phyloP scores from a whole-genome alignment of 2,329 filamentous ascomycete species.

The Colletotrichum musicola region DNA sequence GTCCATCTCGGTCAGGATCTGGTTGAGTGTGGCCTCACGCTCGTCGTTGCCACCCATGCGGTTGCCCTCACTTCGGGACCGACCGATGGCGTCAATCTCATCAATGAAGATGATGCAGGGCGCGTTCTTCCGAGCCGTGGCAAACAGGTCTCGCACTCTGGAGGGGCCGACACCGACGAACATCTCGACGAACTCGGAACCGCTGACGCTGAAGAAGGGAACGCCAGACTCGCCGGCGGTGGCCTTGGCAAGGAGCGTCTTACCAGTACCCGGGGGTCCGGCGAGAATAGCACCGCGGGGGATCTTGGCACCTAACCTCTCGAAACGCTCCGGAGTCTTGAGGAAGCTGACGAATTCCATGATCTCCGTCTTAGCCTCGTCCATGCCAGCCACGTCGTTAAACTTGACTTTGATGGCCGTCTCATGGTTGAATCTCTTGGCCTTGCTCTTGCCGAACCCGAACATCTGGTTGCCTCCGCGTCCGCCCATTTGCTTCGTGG shows the following conservation, averaged over 20 bases:
- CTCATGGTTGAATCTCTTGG: slow-evolving; percentile 98
- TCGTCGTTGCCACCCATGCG: slow-evolving; percentile 88
- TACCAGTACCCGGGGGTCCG: slow-evolving; percentile 98
- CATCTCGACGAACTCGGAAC: slow-evolving; percentile 99
- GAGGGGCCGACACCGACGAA: slow-evolving; percentile 99
- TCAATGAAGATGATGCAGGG: slow-evolving; percentile 99
- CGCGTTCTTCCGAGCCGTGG: slow-evolving; percentile 93
- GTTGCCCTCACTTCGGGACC: slow-evolving; percentile 84
- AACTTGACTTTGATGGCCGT: slow-evolving; percentile 98
- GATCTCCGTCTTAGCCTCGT: slow-evolving; percentile 97
- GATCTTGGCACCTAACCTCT: slow-evolving; percentile 96
- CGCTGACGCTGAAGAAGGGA: slow-evolving; percentile 98
- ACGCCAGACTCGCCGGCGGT: slow-evolving; percentile 97
- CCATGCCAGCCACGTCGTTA: slow-evolving; percentile 95
- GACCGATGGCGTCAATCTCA: slow-evolving; percentile 98
- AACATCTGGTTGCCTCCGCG: slow-evolving; percentile 86
- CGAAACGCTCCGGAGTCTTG: slow-evolving; percentile 91
- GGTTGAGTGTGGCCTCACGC: slow-evolving; percentile 95
- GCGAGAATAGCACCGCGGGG: slow-evolving; percentile 96
- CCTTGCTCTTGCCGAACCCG: slow-evolving; percentile 94
- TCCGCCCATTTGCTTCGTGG: slow-evolving; percentile 80
- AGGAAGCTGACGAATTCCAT: slow-evolving; percentile 99
- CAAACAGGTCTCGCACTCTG: slow-evolving; percentile 93
- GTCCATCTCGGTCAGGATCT: slow-evolving; percentile 99
- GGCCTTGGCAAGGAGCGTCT: slow-evolving; percentile 96